Evolutionary conservation across 805 yeast genomes (phyloP), one percentile per base, ranked within the genome.

Genomic region (Cyberlindnera meyerae): DNA sequence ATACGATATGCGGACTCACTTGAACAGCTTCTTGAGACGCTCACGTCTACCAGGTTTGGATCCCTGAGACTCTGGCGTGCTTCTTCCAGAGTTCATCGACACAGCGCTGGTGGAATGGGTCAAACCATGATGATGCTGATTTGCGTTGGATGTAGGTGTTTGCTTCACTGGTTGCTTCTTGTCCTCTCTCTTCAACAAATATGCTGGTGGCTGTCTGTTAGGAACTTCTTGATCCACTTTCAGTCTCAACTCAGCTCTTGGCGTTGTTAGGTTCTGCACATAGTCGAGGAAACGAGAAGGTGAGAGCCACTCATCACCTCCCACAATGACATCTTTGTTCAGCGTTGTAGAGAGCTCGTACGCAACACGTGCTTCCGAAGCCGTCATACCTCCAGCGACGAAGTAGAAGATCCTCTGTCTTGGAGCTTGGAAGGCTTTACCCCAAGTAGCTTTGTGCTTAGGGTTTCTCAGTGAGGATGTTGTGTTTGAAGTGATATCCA

Each of bases 301-400:
- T 8, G 77, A 75, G 42, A 85, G 61, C 2, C 86, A 60, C 36
- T 81, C 77, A 55, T 84, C 94, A 11, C 89, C 77, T 0, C 97
- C 97, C 40, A 90, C 62, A 42, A 81, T 75, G 13, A 93, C 72
- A 43, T 87, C 95, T 54, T 77, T 80, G 51, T 82, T 75, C 39
- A 75, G 67, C 30, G 70, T 58, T 13, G 64, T 60, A 8, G 86
- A 73, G 31, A 87, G 67, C 44, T 85, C 90, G 49, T 84, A 80
- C 4, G 80, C 78, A 11, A 85, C 71, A 44, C 90, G 73, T 20
- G 82, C 63, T 58, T 93, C 99, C 3, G 89, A 73, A 47, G 81
- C 75, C 0, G 97, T 86, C 15, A 84, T 61, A 8, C 97, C 98
- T 16, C 99, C 99, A 2, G 95, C 82, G 18, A 87, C 73, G 53